Conservation (phyloP, 1,284 basidiomycete species). For the Puccinia polysora region DNA sequence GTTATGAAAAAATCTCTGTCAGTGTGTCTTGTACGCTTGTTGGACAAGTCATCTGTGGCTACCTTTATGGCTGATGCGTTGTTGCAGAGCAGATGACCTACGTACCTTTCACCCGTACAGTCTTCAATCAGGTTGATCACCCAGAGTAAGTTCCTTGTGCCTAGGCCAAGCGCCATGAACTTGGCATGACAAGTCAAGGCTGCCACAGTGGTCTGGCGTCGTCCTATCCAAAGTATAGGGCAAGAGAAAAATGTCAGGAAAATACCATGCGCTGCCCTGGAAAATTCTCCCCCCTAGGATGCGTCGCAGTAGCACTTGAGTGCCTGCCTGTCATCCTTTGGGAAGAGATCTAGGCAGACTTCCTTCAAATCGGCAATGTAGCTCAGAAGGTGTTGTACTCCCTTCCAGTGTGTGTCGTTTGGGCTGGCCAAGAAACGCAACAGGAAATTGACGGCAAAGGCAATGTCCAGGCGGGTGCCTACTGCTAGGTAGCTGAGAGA, state of each 20-base stretch:
- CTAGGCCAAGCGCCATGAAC: neutral
- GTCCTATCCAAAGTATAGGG: neutral
- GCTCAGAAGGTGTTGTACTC: neutral
- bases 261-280: neutral
- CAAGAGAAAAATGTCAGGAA: neutral
- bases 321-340: neutral
- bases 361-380: neutral
- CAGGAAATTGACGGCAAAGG: neutral
- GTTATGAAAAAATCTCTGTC: neutral
- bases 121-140: neutral
- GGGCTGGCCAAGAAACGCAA: neutral
- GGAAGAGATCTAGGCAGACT: neutral
- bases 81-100: neutral
- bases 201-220: neutral
- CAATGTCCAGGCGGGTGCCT: constrained; percentile 3
- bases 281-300: constrained; percentile 16
- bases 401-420: neutral
- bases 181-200: constrained; percentile 5
- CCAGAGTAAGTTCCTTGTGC: neutral
- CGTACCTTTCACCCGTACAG: neutral
- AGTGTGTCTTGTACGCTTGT: constrained; percentile 3
- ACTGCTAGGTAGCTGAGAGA: neutral
- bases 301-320: neutral
- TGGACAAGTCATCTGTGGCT: neutral
- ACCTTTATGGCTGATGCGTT: neutral